These are phyloP conservation scores for Sporobolomyces phaffii DNA, from an alignment of 768 basidiomycete genomes.

Conservation along the genomic window DNA sequence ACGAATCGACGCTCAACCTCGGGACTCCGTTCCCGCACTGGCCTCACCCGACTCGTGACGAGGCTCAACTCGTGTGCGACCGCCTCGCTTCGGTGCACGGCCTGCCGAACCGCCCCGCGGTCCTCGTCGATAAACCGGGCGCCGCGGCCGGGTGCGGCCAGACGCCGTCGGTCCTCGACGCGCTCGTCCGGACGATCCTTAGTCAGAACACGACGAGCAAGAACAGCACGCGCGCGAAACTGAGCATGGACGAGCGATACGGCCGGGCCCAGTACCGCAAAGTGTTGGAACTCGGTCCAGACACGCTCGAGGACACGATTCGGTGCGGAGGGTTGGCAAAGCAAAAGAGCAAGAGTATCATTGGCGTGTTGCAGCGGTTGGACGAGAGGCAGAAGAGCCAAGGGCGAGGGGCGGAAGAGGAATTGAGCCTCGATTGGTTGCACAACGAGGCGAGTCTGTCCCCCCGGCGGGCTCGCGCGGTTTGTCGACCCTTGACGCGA, in stretches of 20 bases:
- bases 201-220: slow-evolving; percentile 33
- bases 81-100: slow-evolving; percentile 39
- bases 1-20: background rate
- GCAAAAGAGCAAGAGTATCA: slow-evolving; percentile 40
- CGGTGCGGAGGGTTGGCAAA: slow-evolving; percentile 39
- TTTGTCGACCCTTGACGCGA: too few species aligned
- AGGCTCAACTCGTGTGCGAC: slow-evolving; percentile 38
- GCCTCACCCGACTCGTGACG: slow-evolving; percentile 21
- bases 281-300: slow-evolving; percentile 28
- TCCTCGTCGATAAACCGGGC: slow-evolving; percentile 30
- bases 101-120: slow-evolving; percentile 27
- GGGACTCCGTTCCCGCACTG: slow-evolving; percentile 40
- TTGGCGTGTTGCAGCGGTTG: slow-evolving; percentile 26
- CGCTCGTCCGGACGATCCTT: slow-evolving; percentile 36
- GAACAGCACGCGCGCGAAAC: slow-evolving; percentile 10
- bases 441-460: slow-evolving; percentile 19
- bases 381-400: slow-evolving; percentile 15
- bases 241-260: slow-evolving; percentile 34
- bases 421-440: slow-evolving; percentile 35
- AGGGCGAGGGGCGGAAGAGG: slow-evolving; percentile 11
- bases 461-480: background rate
- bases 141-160: slow-evolving; percentile 38
- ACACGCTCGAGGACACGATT: slow-evolving; percentile 35
- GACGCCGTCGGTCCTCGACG: slow-evolving; percentile 40
- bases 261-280: slow-evolving; percentile 37